Evolutionary conservation across 495 filamentous ascomycete genomes (phyloP).

Genomic region (Penicillium ucsense): DNA sequence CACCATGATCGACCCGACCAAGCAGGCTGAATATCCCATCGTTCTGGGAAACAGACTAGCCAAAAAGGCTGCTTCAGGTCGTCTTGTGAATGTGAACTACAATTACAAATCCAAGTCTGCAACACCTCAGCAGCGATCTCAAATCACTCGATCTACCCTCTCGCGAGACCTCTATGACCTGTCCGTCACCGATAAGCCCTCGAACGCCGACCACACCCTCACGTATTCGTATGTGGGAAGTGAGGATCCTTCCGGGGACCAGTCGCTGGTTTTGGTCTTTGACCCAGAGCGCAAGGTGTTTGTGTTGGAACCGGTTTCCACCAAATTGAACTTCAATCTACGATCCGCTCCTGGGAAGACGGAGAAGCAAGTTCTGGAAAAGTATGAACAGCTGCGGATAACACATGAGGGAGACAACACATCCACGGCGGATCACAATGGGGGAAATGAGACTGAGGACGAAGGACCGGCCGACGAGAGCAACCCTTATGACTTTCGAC

Average conservation of each 20-base stretch:
- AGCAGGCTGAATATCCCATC: constrained; percentile 40
- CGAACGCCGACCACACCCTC: constrained; percentile 31
- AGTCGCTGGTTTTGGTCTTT: constrained; percentile 42
- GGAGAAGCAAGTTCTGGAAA: constrained; percentile 32
- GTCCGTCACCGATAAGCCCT: constrained; percentile 39
- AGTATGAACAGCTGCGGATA: constrained; percentile 38
- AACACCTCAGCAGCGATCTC: constrained; percentile 27
- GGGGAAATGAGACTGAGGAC: constrained; percentile 29
- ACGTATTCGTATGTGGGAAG: constrained; percentile 43
- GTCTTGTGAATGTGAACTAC: constrained; percentile 35
- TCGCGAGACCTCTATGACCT: constrained; percentile 38
- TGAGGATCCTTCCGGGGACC: constrained; percentile 34
- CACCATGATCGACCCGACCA: constrained; percentile 39
- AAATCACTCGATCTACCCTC: constrained; percentile 29
- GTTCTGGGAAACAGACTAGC: constrained; percentile 34
- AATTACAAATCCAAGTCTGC: constrained; percentile 47
- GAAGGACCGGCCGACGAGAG: constrained; percentile 38
- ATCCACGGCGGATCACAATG: constrained; percentile 31
- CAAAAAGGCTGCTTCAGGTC: constrained; percentile 13
- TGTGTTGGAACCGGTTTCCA: constrained; percentile 41
- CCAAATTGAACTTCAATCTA: constrained; percentile 49
- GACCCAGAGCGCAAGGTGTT: constrained; percentile 40
- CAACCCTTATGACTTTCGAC: constrained; percentile 51
- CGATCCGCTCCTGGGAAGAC: constrained; percentile 39
- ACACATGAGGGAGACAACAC: constrained; percentile 30